These are phyloP conservation scores for Hypomontagnella submonticulosa DNA, from an alignment of 495 filamentous ascomycete genomes.

Conservation along the genomic window DNA sequence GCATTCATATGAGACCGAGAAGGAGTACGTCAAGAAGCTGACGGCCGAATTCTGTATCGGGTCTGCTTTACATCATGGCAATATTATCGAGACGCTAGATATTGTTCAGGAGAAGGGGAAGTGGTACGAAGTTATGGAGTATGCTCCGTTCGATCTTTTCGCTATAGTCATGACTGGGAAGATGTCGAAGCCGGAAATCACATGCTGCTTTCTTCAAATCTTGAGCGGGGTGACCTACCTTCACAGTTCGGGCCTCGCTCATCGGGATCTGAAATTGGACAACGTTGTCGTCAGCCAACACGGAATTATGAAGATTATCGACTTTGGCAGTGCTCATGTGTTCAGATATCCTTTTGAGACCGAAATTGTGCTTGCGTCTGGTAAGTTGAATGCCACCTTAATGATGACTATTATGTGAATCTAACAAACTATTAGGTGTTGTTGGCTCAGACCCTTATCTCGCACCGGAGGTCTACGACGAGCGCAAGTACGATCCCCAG, in stretches of 20 bases:
- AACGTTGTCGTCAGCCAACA: constrained; percentile 97
- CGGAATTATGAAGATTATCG: constrained; percentile 99
- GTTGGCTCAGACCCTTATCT: constrained; percentile 98
- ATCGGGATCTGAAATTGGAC: constrained; percentile 96
- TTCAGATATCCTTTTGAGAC: constrained; percentile 98
- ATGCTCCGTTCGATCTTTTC: constrained; percentile 96
- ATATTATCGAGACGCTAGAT: constrained; percentile 97
- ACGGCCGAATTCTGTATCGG: constrained; percentile 99
- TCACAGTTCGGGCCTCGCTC: constrained; percentile 94
- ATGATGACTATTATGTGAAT: background rate
- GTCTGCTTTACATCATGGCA: constrained; percentile 95
- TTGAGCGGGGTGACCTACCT: constrained; percentile 96
- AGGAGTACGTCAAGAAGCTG: constrained; percentile 97
- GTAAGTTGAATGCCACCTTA: constrained; percentile 62
- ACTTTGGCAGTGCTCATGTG: constrained; percentile 97
- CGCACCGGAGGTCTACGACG: constrained; percentile 95
- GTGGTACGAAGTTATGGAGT: constrained; percentile 99
- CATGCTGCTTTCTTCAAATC: constrained; percentile 93
- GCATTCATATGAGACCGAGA: constrained; percentile 91
- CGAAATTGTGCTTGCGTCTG: constrained; percentile 84
- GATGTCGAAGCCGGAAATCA: constrained; percentile 92
- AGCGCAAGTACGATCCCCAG: constrained; percentile 92
- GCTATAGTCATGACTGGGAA: constrained; percentile 99
- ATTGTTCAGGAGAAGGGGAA: constrained; percentile 94
- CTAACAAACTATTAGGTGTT: constrained; percentile 71